These are phyloP conservation scores for Cruciata laevipes DNA, from an alignment of 257 asterid genomes.

Conservation along the genomic window DNA sequence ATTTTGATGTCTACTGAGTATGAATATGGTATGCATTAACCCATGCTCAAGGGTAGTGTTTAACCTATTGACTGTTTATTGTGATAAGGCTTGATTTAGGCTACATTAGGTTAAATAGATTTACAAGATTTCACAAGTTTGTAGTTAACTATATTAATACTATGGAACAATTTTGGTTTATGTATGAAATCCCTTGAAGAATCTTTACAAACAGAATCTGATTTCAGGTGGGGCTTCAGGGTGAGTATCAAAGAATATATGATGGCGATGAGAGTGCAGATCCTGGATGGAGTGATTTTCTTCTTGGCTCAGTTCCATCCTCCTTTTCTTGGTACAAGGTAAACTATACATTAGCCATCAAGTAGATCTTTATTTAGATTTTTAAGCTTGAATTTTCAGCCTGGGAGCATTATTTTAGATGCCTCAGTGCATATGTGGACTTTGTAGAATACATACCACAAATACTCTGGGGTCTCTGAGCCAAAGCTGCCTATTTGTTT, in stretches of 20 bases:
- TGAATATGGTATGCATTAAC: not conserved
- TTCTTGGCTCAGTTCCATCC: slow-evolving; percentile 40
- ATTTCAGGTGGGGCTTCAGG: slow-evolving; percentile 66
- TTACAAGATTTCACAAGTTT: not conserved
- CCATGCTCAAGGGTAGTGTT: not conserved
- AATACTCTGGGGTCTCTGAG: not conserved
- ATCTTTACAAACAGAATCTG: not conserved
- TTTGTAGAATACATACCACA: not conserved
- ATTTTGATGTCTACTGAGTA: not conserved
- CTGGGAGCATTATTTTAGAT: not conserved
- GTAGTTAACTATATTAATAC: not conserved
- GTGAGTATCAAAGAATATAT: slow-evolving; percentile 56
- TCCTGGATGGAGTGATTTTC: slow-evolving; percentile 48
- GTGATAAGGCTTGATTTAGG: not conserved
- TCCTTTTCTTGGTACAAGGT: slow-evolving; percentile 88
- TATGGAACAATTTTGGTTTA: not conserved
- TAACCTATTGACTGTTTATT: not conserved
- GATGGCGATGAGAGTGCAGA: slow-evolving; percentile 26
- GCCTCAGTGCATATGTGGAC: not conserved
- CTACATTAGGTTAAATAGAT: not conserved
- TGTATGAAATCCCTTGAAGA: not conserved
- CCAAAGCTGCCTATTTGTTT: not conserved
- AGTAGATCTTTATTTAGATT: not conserved
- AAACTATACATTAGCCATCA: slow-evolving; percentile 9
- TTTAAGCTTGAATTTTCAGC: not conserved